Conservation (phyloP, 176 grass and related monocot species). For the Cocos nucifera region DNA sequence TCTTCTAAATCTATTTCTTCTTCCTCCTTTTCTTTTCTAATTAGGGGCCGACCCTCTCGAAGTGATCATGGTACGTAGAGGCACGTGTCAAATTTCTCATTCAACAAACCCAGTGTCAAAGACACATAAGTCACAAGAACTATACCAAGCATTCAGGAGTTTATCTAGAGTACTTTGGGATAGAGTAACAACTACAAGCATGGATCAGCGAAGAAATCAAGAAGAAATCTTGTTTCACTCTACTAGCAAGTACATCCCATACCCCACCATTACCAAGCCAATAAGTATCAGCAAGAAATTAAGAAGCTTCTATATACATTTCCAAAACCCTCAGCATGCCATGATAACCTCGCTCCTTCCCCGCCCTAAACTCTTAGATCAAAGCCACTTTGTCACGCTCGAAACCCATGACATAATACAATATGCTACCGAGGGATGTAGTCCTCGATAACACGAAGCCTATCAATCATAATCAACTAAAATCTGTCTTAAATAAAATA, state of each 20-base stretch:
- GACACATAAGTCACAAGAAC: not conserved
- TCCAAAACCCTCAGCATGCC: conserved; percentile 73
- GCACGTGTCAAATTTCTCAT: too few species aligned
- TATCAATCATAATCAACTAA: too few species aligned
- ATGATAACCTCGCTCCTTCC: conserved; percentile 18
- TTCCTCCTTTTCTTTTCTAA: too few species aligned
- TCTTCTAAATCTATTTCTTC: too few species aligned
- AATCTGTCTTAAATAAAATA: too few species aligned
- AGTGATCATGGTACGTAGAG: too few species aligned
- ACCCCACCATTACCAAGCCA: conserved; percentile 74
- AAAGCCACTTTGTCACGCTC: too few species aligned
- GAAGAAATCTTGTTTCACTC: conserved; percentile 44
- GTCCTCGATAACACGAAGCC: too few species aligned
- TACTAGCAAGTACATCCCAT: conserved; percentile 77
- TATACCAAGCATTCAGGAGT: conserved; percentile 85
- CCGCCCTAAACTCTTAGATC: not conserved
- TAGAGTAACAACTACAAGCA: conserved; percentile 50
- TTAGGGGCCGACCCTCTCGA: too few species aligned
- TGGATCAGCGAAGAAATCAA: conserved; percentile 44
- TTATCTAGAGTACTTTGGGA: conserved; percentile 51
- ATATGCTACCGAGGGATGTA: too few species aligned
- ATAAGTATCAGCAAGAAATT: conserved; percentile 70
- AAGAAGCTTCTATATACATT: conserved; percentile 69
- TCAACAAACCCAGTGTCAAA: too few species aligned
- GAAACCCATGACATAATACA: too few species aligned